Evolutionary conservation across 2,329 filamentous ascomycete genomes (phyloP), one percentile per base, ranked within the genome.

Genomic region (Diaporthe sp.): DNA sequence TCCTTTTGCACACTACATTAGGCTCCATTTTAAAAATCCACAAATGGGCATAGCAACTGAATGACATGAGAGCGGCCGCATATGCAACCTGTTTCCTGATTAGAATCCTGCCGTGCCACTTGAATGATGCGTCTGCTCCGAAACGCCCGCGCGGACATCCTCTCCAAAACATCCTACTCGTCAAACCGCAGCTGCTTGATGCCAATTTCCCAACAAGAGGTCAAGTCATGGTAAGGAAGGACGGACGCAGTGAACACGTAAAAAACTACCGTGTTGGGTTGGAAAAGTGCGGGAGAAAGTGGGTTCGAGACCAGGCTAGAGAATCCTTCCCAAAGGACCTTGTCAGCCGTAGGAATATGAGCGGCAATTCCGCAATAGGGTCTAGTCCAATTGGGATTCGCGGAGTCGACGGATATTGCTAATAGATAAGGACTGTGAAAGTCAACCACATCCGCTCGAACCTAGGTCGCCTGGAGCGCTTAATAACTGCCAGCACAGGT

Each of bases 1-100:
- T 68, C 47, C 65, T 68, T 68, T 68, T 68, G 65, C 49, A 68
- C 65, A 68, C 65, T 68, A 68, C 65, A 17, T 49, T 39, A 25
- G 22, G 47, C 47, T n/a, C 65, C 65, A 53, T 3, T 68, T 53
- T 68, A 68, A 53, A 53, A 68, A 39, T 68, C 63, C 65, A 68
- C 44, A 39, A 68, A 68, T 53, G 31, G 65, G 47, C n/a, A 68
- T 8, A 53, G 47, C 49, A 68, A 39, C 8, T 25, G 15, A 39
- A 28, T 42, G 42, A 68, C 47, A n/a, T 34, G 65, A 28, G 65
- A 39, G 28, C 65, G 47, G 65, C 47, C 65, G 13, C 31, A 53
- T 37, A 53, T 53, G 65, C 63, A 20, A 53, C 31, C 47, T 25
- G 3, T 6, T 28, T 53, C 25, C n/a, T 68, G 65, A 22, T 53